These are phyloP conservation scores for Plasmopara muralis DNA, from an alignment of 352 stramenopile species.

Conservation along the genomic window DNA sequence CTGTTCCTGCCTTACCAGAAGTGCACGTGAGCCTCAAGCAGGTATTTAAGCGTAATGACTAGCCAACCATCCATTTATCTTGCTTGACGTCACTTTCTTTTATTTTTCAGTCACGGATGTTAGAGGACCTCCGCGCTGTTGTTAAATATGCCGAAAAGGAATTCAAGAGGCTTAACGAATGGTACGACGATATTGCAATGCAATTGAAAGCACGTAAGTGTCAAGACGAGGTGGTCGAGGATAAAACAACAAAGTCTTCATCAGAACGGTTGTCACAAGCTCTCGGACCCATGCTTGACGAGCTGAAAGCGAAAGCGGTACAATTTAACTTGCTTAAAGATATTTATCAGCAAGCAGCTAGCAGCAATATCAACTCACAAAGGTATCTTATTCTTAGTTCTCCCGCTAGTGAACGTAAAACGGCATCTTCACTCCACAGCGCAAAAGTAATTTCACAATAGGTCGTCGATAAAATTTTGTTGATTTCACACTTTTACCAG, in stretches of 20 bases:
- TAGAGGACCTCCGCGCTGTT: too few species aligned
- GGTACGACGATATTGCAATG: too few species aligned
- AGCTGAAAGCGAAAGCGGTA: constrained; percentile 58
- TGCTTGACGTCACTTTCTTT: too few species aligned
- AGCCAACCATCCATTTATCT: neutral
- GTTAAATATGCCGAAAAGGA: too few species aligned
- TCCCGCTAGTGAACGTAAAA: too few species aligned
- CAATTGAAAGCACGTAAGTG: too few species aligned
- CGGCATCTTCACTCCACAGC: too few species aligned
- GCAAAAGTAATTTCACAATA: neutral
- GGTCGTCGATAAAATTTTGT: neutral
- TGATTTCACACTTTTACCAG: neutral
- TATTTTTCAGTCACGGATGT: too few species aligned
- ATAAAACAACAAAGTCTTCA: constrained; percentile 7
- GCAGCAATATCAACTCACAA: constrained; percentile 49
- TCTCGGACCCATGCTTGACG: constrained; percentile 43
- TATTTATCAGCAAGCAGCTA: constrained; percentile 45
- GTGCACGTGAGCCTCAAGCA: constrained; percentile 48
- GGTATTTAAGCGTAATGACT: constrained; percentile 21
- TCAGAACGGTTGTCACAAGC: constrained; percentile 35
- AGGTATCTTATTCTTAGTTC: too few species aligned
- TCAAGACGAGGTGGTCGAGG: too few species aligned
- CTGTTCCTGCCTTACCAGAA: neutral
- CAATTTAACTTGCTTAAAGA: constrained; percentile 65
- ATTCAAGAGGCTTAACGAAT: too few species aligned